Evolutionary conservation across 2,329 filamentous ascomycete species (phyloP).

Genomic region (Amauroascus niger): DNA sequence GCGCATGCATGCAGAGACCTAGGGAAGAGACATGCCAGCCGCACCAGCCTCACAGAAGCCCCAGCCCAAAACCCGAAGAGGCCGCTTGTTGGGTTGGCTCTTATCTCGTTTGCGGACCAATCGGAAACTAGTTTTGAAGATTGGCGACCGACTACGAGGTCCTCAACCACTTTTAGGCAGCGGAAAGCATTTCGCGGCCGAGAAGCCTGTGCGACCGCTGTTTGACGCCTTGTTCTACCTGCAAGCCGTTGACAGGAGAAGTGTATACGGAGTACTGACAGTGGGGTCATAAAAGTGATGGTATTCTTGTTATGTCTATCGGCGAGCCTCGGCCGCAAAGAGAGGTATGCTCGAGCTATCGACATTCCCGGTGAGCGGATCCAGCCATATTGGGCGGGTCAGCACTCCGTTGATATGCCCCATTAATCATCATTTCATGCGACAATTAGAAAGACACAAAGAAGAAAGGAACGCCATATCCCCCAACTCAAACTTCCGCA

Average conservation of each 20-base stretch:
- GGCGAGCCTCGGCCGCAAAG: slow-evolving; percentile 14
- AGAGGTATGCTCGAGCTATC: slow-evolving; percentile 17
- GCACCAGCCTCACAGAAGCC: neutral
- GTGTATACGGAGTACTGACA: neutral
- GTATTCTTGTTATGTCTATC: slow-evolving; percentile 21
- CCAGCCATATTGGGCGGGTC: slow-evolving; percentile 26
- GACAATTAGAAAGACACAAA: slow-evolving; percentile 13
- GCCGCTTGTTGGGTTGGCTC: neutral
- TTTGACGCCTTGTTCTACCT: neutral
- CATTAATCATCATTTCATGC: slow-evolving; percentile 15
- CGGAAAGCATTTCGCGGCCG: too few species aligned
- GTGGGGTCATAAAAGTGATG: slow-evolving; percentile 17
- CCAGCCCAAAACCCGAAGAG: neutral
- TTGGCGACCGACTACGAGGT: neutral
- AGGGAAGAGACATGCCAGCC: neutral
- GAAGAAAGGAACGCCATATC: slow-evolving; percentile 15
- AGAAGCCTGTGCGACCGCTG: neutral
- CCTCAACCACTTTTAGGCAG: too few species aligned
- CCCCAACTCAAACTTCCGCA: slow-evolving; percentile 68
- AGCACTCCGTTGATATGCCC: slow-evolving; percentile 24
- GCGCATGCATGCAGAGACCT: neutral
- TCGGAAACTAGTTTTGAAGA: neutral
- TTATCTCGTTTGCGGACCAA: neutral
- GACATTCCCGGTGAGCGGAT: slow-evolving; percentile 24
- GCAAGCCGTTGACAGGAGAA: neutral